Conservation (phyloP, 1,139 yeast species). For the Groenewaldozyma auringiensis region DNA sequence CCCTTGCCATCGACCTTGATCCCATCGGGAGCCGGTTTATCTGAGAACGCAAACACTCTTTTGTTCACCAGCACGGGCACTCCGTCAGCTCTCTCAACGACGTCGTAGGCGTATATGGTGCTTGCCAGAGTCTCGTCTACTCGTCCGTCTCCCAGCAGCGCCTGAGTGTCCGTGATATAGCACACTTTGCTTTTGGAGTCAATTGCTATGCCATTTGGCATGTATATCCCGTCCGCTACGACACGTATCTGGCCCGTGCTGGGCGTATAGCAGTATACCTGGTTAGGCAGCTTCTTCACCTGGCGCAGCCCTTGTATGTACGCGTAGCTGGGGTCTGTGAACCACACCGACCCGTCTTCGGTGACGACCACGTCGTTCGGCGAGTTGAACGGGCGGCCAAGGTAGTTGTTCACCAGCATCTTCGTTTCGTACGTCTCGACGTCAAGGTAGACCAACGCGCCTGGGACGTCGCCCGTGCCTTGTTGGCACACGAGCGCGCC, state of each 20-base stretch:
- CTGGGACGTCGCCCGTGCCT: constrained; percentile 14
- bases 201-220: constrained; percentile 26
- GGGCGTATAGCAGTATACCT: constrained; percentile 24
- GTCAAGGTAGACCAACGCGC: constrained; percentile 13
- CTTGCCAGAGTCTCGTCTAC: constrained; percentile 12
- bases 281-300: constrained; percentile 19
- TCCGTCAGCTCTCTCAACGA: constrained; percentile 19
- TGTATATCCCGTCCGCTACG: constrained; percentile 22
- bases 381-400: constrained; percentile 23
- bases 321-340: constrained; percentile 26
- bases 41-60: constrained; percentile 26
- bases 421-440: constrained; percentile 12
- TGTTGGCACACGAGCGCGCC: constrained; percentile 20
- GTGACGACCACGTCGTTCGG: constrained; percentile 23
- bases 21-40: constrained; percentile 26
- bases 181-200: constrained; percentile 19
- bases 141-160: constrained; percentile 14
- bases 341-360: constrained; percentile 23
- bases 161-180: constrained; percentile 24
- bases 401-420: constrained; percentile 15
- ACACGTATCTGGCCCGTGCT: constrained; percentile 18
- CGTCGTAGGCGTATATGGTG: constrained; percentile 22
- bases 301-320: constrained; percentile 18
- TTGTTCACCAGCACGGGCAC: too few relatives aligned
- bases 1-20: constrained; percentile 24